Evolutionary conservation across 2,329 filamentous ascomycete species (phyloP), one percentile per base, ranked within the genome.

Genomic region (Exophiala alcalophila): DNA sequence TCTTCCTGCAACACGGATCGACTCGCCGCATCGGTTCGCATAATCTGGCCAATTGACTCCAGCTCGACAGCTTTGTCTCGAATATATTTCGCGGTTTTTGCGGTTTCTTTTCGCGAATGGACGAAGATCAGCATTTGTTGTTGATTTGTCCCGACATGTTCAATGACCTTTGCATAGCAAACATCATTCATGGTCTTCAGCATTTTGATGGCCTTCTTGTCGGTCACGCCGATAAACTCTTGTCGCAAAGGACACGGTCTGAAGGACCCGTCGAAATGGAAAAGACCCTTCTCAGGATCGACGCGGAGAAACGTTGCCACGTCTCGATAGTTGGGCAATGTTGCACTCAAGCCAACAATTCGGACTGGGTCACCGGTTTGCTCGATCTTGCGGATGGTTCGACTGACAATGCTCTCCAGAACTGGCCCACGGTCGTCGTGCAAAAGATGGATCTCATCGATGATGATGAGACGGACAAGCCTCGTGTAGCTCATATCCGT

Each of bases 111-210:
- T 58, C 92, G 79, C 24, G 94, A 98, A 63, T 98, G 94, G 4
- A 98, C 92, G 61, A 98, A 98, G 47, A 98, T 95, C 26, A 98
- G 80, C 90, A 98, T 96, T 65, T 98, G 92, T 58, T 98, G 95
- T 52, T 86, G 81, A 59, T 94, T 84, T 46, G 84, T 83, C 5
- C 92, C 92, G 20, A 96, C 91, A 61, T 97, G 91, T 65, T 98
- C 92, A 40, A 98, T 78, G 19, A 96, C 90, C 66, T 98, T 98
- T 53, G 83, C 94, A 65, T 98, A 98, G 44, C 89, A 96, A 40
- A 98, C 90, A 57, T 98, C 92, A 61, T 98, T 98, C 92, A 98
- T 98, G 1, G 86, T 94, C 74, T 97, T 96, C 40, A 98, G 73
- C 65, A 98, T 92, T 68, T 97, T 98, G 69, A 98, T 98, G 4